These are phyloP conservation scores for Boletus patriciae DNA, from an alignment of 768 basidiomycete genomes.

Conservation along the genomic window DNA sequence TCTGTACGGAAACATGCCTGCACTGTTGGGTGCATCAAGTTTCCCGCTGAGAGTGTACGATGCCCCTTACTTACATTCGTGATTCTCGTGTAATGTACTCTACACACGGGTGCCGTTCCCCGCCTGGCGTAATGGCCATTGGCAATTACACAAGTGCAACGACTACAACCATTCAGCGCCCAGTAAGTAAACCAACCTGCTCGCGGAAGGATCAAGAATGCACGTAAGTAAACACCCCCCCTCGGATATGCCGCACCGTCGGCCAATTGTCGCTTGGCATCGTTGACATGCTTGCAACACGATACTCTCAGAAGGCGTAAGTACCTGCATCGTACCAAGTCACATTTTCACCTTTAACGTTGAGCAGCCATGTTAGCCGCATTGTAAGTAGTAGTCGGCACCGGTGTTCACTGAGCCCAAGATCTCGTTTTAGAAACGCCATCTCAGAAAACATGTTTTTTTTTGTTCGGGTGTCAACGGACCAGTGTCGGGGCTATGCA, in stretches of 20 bases:
- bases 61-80: conserved; percentile 11
- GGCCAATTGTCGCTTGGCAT: too few relatives aligned
- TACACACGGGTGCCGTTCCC: background rate
- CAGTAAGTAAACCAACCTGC: too few relatives aligned
- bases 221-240: too few relatives aligned
- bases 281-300: too few relatives aligned
- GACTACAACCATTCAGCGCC: background rate
- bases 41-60: conserved; percentile 7
- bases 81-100: background rate
- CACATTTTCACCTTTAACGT: background rate
- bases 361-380: background rate
- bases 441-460: background rate
- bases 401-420: background rate
- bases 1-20: conserved; percentile 25
- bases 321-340: background rate
- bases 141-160: conserved; percentile 1
- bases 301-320: background rate
- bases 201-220: too few relatives aligned
- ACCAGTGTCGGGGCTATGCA: conserved; percentile 13
- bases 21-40: conserved; percentile 2
- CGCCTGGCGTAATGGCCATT: background rate
- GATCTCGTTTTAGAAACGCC: background rate
- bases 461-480: conserved; percentile 1
- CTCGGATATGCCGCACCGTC: background rate
- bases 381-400: background rate